phyloP scores from a whole-genome alignment of 2,329 filamentous ascomycete genomes.

The Colletotrichum sp. region DNA sequence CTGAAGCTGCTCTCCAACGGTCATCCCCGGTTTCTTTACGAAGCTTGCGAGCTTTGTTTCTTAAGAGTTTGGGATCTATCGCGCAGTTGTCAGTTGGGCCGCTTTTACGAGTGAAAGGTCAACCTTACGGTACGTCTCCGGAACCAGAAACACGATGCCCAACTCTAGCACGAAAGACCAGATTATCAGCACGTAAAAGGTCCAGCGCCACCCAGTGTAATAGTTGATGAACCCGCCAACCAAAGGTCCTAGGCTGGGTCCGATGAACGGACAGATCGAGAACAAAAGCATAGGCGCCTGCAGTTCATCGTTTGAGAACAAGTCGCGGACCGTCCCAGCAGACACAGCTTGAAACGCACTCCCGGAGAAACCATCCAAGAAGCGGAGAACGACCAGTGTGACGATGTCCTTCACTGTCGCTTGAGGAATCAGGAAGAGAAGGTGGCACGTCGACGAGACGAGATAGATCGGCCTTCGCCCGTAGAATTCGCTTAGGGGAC shows the following conservation, averaged over 20 bases:
- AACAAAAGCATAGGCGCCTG: conserved; percentile 86
- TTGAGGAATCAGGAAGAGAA: conserved; percentile 82
- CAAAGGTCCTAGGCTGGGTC: conserved; percentile 64
- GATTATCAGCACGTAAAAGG: conserved; percentile 84
- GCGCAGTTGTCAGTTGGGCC: background rate
- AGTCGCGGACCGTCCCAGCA: conserved; percentile 83
- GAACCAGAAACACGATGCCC: conserved; percentile 74
- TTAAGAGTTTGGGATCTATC: conserved; percentile 71
- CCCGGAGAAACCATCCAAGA: conserved; percentile 77
- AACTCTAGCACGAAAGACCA: conserved; percentile 73
- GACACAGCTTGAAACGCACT: conserved; percentile 75
- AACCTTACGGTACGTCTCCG: conserved; percentile 78
- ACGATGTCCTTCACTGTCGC: conserved; percentile 79
- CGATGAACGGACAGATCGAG: conserved; percentile 67
- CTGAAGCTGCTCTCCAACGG: conserved; percentile 77
- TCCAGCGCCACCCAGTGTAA: conserved; percentile 78
- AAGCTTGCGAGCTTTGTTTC: conserved; percentile 71
- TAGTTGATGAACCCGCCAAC: conserved; percentile 85
- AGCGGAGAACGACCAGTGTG: conserved; percentile 79
- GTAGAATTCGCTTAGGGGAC: conserved; percentile 77
- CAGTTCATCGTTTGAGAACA: conserved; percentile 73
- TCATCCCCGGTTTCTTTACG: conserved; percentile 78
- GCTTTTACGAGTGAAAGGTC: conserved; percentile 13
- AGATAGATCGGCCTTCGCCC: conserved; percentile 84
- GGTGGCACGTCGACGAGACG: conserved; percentile 72